These are phyloP conservation scores for Aspergillus steynii DNA, from an alignment of 495 filamentous ascomycete genomes.

Conservation along the genomic window DNA sequence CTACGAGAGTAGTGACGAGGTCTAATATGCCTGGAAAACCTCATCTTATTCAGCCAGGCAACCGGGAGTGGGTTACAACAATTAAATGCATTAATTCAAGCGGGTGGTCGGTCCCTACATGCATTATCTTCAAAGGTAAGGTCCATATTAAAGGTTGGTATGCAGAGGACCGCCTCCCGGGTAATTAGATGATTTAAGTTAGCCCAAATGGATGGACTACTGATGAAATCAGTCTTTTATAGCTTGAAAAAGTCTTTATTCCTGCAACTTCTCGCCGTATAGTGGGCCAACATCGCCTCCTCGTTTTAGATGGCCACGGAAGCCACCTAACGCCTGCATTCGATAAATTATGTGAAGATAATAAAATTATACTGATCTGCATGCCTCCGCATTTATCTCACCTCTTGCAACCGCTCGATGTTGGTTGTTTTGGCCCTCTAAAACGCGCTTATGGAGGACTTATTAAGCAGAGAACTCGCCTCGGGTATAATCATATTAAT, in stretches of 20 bases:
- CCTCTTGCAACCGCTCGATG: slow-evolving; percentile 29
- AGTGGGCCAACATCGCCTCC: slow-evolving; percentile 19
- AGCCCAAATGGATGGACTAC: slow-evolving; percentile 35
- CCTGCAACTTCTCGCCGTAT: slow-evolving; percentile 5
- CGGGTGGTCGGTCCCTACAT: slow-evolving; percentile 24
- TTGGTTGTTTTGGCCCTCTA: slow-evolving; percentile 20
- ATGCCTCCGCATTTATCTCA: slow-evolving; percentile 29
- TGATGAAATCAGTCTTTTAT: slow-evolving; percentile 23
- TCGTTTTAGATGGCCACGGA: slow-evolving; percentile 31
- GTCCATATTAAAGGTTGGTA: slow-evolving; percentile 29
- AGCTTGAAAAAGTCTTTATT: slow-evolving; percentile 23
- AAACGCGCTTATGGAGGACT: slow-evolving; percentile 16
- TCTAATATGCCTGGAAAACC: slow-evolving; percentile 22
- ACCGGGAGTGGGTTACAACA: slow-evolving; percentile 37
- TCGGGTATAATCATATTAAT: slow-evolving; percentile 6
- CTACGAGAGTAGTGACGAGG: slow-evolving; percentile 30
- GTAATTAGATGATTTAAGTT: slow-evolving; percentile 27
- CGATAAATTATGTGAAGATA: slow-evolving; percentile 17
- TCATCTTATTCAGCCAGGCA: slow-evolving; percentile 40
- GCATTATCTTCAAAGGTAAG: slow-evolving; percentile 37
- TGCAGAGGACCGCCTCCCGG: slow-evolving; percentile 21
- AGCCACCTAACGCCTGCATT: slow-evolving; percentile 27
- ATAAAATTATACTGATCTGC: slow-evolving; percentile 26
- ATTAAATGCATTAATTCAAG: slow-evolving; percentile 31
- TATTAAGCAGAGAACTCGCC: neutral